A percentile compares a stretch with the other conserved stretches of the same genome.
These are phyloP conservation scores for Jackrogersella minutella DNA, from an alignment of 495 filamentous ascomycete genomes.

Conservation along the genomic window DNA sequence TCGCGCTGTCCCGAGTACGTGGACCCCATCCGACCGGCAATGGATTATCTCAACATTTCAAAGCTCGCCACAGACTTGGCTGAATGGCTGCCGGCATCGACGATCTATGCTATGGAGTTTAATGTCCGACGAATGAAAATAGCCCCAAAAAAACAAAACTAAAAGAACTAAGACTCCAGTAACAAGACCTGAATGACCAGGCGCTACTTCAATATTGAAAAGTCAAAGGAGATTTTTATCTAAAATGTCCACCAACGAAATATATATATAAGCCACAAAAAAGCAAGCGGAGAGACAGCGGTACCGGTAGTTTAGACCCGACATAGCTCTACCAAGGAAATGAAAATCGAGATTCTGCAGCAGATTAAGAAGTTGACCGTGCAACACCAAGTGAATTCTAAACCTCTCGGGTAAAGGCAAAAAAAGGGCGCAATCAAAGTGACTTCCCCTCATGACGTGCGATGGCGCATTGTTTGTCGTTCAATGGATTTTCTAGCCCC, in stretches of 20 bases:
- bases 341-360: background rate
- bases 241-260: background rate
- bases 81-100: too few species aligned
- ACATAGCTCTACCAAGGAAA: slow-evolving; percentile 13
- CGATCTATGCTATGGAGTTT: too few species aligned
- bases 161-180: too few species aligned
- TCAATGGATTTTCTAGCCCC: slow-evolving; percentile 17
- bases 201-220: too few species aligned
- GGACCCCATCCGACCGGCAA: slow-evolving; percentile 27
- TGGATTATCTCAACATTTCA: background rate
- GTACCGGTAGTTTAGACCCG: background rate
- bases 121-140: too few species aligned
- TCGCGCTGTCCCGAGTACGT: slow-evolving; percentile 31
- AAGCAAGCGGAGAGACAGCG: too few species aligned
- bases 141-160: slow-evolving; percentile 18
- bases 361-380: background rate
- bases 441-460: slow-evolving; percentile 25
- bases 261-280: too few species aligned
- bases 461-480: slow-evolving; percentile 16
- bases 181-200: too few species aligned
- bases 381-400: background rate
- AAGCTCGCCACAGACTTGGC: slow-evolving; percentile 5
- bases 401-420: slow-evolving; percentile 19
- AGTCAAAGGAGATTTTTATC: too few species aligned
- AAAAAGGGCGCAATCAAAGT: background rate